Evolutionary conservation across 2,329 filamentous ascomycete genomes (phyloP).

Genomic region (Pseudocercospora fijiensis): DNA sequence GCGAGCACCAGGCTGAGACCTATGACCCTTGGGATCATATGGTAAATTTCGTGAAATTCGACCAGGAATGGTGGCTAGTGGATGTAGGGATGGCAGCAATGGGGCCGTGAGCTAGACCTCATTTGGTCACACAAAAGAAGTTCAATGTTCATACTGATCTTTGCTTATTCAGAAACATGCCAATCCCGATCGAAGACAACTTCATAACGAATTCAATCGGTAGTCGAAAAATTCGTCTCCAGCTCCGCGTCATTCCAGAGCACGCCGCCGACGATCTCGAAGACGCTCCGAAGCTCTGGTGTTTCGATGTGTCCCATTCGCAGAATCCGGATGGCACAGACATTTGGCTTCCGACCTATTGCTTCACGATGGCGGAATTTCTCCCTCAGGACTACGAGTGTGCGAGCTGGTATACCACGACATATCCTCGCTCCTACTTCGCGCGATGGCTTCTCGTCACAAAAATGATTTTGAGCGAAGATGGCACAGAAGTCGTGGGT

Average conservation of each 20-base stretch:
- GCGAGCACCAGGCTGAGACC: conserved; percentile 19
- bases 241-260: conserved; percentile 22
- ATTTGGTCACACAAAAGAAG: no score
- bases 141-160: not conserved
- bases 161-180: conserved; percentile 24
- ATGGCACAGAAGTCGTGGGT: conserved; percentile 38
- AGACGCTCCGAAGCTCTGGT: conserved; percentile 43
- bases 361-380: conserved; percentile 66
- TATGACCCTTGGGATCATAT: conserved; percentile 42
- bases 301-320: conserved; percentile 38
- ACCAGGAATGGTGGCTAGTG: conserved; percentile 32
- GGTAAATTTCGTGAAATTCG: conserved; percentile 44
- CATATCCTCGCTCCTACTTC: conserved; percentile 54
- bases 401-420: conserved; percentile 58
- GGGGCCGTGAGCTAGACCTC: conserved; percentile 38
- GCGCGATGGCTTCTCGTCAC: conserved; percentile 53
- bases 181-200: conserved; percentile 40
- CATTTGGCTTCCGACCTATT: conserved; percentile 61
- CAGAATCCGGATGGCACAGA: conserved; percentile 34
- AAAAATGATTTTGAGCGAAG: conserved; percentile 52
- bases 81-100: conserved; percentile 44
- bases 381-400: conserved; percentile 59
- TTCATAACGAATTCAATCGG: conserved; percentile 19
- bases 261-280: conserved; percentile 18
- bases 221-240: conserved; percentile 23